Evolutionary conservation across 2,329 filamentous ascomycete species (phyloP), one percentile per base, ranked within the genome.

Genomic region (Chaetomiaceae sp.): DNA sequence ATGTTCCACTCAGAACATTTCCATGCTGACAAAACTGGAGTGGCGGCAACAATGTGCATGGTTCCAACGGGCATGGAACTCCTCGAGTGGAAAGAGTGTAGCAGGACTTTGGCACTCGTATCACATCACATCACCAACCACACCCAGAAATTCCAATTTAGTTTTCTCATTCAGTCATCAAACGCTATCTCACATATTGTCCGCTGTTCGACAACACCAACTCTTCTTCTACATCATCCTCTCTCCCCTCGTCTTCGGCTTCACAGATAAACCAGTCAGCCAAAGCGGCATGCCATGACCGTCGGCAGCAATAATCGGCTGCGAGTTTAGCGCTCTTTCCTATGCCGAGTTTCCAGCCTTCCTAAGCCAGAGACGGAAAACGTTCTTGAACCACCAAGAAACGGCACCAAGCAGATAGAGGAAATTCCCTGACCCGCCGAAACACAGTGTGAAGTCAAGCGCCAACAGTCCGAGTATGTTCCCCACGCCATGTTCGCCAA

Each of bases 151-250:
- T 48, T 55, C 42, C 50, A 58, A 53, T 54, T 58, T 53, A 51
- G 32, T 53, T 54, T 54, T 53, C 21, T 54, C 53, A 51, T 58
- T 58, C 56, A 55, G 16, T 55, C 56, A 51, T 58, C 50, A 56
- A 43, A 47, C 36, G 41, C 49, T 53, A 42, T 21, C 45, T 46
- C 49, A 29, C 41, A 43, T 21, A 40, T 36, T 43, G 16, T 43
- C 36, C 23, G 10, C 37, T 30, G 16, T 20, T 46, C n/a, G 21
- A 30, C 20, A 25, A 25, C 41, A 36, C 34, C 52, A 48, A n/a
- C 25, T 29, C 46, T 43, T 29, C 46, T 43, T 42, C 11, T n/a
- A 27, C 23, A n/a, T 20, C 7, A 18, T 43, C 33, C 30, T 21
- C 33, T 21, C 8, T 18, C 30, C 21, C 29, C 18, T n/a, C 29